Percentiles rank a stretch among this genome's conserved stretches.
Conservation (phyloP, 495 filamentous ascomycete species). For the Lophium mytilinum region DNA sequence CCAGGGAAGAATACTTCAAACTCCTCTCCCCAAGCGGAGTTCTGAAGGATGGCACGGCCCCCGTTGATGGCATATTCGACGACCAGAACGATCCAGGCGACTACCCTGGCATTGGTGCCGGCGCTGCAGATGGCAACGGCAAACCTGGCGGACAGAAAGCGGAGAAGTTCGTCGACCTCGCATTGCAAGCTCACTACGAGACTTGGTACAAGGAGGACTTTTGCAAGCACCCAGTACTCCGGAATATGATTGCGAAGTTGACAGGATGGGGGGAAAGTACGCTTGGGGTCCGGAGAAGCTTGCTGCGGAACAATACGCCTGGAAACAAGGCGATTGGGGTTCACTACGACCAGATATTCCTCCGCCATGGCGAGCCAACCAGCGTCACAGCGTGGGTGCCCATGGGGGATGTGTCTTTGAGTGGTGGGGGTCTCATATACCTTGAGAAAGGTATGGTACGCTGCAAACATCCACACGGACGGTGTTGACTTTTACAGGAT, state of each 20-base stretch:
- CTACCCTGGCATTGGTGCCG: slow-evolving; percentile 52
- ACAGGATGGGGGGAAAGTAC: slow-evolving; percentile 49
- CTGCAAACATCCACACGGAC: neutral
- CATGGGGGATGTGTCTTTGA: slow-evolving; percentile 50
- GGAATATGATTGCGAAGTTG: slow-evolving; percentile 45
- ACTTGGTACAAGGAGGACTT: slow-evolving; percentile 52
- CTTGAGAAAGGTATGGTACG: slow-evolving; percentile 40
- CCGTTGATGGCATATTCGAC: slow-evolving; percentile 45
- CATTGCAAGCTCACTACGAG: slow-evolving; percentile 48
- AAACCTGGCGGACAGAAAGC: slow-evolving; percentile 38
- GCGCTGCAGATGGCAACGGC: slow-evolving; percentile 42
- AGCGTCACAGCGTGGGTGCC: slow-evolving; percentile 58
- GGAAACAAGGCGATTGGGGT: slow-evolving; percentile 52
- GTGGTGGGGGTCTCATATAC: slow-evolving; percentile 56
- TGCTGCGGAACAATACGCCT: slow-evolving; percentile 52
- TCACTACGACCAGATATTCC: slow-evolving; percentile 61
- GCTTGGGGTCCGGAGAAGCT: slow-evolving; percentile 27
- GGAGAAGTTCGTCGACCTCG: slow-evolving; percentile 45
- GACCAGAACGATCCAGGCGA: slow-evolving; percentile 37
- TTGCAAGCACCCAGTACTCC: slow-evolving; percentile 46
- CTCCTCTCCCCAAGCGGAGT: slow-evolving; percentile 48
- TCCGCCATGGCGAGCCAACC: slow-evolving; percentile 50
- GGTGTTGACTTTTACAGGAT: neutral
- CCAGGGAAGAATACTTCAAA: slow-evolving; percentile 50
- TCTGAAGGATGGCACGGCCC: slow-evolving; percentile 37